These are phyloP conservation scores for Neurospora sp. DNA, from an alignment of 495 filamentous ascomycete species.

Conservation along the genomic window DNA sequence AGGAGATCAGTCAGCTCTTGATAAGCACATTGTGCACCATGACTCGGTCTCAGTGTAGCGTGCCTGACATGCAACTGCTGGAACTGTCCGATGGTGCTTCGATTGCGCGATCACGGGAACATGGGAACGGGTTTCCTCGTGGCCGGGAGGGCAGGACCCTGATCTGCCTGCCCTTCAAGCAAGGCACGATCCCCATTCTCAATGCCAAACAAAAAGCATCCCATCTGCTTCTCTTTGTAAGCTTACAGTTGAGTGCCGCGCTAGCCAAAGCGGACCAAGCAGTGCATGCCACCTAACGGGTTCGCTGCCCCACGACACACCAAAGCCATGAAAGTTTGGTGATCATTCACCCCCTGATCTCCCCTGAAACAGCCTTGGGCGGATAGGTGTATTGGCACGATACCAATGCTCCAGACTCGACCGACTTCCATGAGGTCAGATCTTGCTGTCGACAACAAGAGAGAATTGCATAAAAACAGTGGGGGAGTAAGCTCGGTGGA, in stretches of 20 bases:
- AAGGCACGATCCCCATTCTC: neutral
- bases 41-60: neutral
- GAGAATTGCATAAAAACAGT: neutral
- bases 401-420: neutral
- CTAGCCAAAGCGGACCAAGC: neutral
- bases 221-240: neutral
- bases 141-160: neutral
- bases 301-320: neutral
- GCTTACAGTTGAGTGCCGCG: neutral
- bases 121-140: neutral
- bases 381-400: neutral
- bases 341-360: neutral
- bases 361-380: neutral
- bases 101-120: neutral
- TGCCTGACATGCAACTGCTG: neutral
- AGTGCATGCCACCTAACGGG: neutral
- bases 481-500: neutral
- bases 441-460: neutral
- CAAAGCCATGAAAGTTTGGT: neutral
- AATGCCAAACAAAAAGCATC: neutral
- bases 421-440: neutral
- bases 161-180: neutral
- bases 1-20: neutral
- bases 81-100: neutral
- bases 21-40: neutral